These are phyloP conservation scores for Malus hybrid DNA, from an alignment of 331 rosid genomes.

Conservation along the genomic window DNA sequence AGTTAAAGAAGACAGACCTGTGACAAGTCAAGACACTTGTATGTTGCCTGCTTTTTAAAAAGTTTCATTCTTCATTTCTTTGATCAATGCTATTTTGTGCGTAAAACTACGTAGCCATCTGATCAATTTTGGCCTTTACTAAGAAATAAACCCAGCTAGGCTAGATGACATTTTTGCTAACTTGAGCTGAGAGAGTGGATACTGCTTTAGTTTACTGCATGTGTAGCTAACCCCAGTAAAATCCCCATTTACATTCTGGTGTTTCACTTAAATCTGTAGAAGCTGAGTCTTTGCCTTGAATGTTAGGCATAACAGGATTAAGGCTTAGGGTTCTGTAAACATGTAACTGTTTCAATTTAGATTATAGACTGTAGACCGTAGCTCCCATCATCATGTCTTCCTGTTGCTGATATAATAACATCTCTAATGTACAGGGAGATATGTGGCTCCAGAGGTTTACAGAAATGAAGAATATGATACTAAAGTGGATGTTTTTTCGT, in stretches of 20 bases:
- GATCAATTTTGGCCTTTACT: not conserved
- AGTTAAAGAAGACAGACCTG: constrained; percentile 80
- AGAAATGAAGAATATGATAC: constrained; percentile 81
- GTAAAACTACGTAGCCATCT: not conserved
- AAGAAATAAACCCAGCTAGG: not conserved
- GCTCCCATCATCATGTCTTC: not conserved
- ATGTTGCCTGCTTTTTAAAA: constrained; percentile 5
- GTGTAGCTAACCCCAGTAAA: not conserved
- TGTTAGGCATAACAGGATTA: not conserved
- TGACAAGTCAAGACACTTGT: constrained; percentile 64
- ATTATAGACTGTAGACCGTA: not conserved
- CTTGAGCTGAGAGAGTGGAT: not conserved
- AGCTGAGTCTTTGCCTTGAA: not conserved
- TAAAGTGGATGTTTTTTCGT: constrained; percentile 86
- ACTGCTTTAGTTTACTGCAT: not conserved
- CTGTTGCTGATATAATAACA: constrained; percentile 9
- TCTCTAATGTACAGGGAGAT: constrained; percentile 36
- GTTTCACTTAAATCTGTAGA: not conserved
- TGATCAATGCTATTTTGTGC: not conserved
- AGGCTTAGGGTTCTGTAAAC: not conserved
- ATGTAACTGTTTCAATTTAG: not conserved
- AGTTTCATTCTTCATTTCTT: not conserved
- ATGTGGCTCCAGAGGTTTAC: constrained; percentile 91
- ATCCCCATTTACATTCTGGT: not conserved
- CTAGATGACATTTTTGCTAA: not conserved